Evolutionary conservation across 192 early-diverging fungal genomes (phyloP).

Genomic region (Coemansia sp.): DNA sequence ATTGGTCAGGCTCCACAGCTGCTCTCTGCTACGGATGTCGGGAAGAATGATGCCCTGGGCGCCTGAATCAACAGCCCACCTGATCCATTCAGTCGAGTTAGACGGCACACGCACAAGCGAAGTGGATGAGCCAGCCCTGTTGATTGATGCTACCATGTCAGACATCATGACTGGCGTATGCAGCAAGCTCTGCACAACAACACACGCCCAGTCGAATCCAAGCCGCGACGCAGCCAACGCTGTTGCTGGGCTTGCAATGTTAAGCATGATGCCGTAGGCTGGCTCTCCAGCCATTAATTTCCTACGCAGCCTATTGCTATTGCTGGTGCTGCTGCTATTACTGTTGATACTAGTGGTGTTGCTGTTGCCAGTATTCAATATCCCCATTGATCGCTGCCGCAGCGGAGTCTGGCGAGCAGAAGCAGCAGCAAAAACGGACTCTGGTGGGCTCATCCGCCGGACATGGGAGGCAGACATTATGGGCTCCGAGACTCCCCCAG

Average conservation of each 20-base stretch:
- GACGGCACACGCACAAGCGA: constrained; percentile 46
- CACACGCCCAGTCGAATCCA: constrained; percentile 49
- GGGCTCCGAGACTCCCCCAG: constrained; percentile 12
- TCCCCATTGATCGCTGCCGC: not conserved
- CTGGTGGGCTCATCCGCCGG: constrained; percentile 8
- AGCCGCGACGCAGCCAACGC: constrained; percentile 31
- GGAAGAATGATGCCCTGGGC: constrained; percentile 46
- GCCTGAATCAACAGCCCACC: constrained; percentile 42
- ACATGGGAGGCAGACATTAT: not conserved
- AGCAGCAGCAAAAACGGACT: not conserved
- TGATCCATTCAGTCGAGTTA: constrained; percentile 30
- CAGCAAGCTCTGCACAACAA: constrained; percentile 37
- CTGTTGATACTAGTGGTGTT: not conserved
- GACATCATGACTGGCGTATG: constrained; percentile 37
- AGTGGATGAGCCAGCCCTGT: constrained; percentile 21
- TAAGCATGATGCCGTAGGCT: constrained; percentile 40
- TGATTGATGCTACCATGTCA: constrained; percentile 46
- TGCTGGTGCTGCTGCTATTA: not conserved
- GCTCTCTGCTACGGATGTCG: constrained; percentile 26
- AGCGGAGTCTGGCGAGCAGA: not conserved
- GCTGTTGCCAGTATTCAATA: constrained; percentile 5
- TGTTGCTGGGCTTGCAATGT: constrained; percentile 37
- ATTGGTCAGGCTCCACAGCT: constrained; percentile 27
- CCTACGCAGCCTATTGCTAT: constrained; percentile 15
- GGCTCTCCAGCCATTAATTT: constrained; percentile 23